These are phyloP conservation scores for Peribolospora kevripleyi DNA, from an alignment of 768 basidiomycete genomes.

Conservation along the genomic window DNA sequence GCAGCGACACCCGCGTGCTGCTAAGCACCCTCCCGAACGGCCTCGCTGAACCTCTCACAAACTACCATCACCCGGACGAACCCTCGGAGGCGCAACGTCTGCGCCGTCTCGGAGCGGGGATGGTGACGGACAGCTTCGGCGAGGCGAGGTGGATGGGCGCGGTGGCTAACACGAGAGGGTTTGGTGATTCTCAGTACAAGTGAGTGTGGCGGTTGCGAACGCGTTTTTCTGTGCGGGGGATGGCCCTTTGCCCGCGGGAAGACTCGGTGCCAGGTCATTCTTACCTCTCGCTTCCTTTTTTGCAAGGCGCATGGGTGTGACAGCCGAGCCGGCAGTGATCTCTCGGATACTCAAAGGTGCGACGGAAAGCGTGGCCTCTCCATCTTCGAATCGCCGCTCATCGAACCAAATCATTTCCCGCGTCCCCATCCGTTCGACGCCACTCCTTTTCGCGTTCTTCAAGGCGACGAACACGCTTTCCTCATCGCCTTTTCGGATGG, in stretches of 20 bases:
- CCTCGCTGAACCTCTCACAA: conserved; percentile 59
- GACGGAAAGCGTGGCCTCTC: background rate
- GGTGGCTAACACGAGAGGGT: conserved; percentile 75
- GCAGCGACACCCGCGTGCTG: conserved; percentile 68
- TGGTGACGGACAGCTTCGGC: conserved; percentile 84
- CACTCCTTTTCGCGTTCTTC: conserved; percentile 25
- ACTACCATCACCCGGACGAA: conserved; percentile 85
- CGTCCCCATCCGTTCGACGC: conserved; percentile 19
- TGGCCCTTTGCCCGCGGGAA: too few species aligned
- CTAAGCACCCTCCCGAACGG: conserved; percentile 53
- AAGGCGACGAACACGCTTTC: conserved; percentile 65
- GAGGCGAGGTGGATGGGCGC: conserved; percentile 95
- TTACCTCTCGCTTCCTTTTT: too few species aligned
- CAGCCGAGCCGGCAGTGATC: conserved; percentile 11
- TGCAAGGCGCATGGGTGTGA: conserved; percentile 6
- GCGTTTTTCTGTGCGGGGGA: too few species aligned
- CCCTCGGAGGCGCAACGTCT: conserved; percentile 61
- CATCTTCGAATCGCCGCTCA: background rate
- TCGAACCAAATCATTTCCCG: background rate
- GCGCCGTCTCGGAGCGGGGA: conserved; percentile 59
- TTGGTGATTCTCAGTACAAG: conserved; percentile 16
- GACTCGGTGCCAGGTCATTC: too few species aligned
- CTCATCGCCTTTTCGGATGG: conserved; percentile 82
- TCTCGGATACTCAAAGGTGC: conserved; percentile 8
- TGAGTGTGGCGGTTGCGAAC: background rate